phyloP scores from a whole-genome alignment of 2,329 filamentous ascomycete genomes.

The Fusarium illudens region DNA sequence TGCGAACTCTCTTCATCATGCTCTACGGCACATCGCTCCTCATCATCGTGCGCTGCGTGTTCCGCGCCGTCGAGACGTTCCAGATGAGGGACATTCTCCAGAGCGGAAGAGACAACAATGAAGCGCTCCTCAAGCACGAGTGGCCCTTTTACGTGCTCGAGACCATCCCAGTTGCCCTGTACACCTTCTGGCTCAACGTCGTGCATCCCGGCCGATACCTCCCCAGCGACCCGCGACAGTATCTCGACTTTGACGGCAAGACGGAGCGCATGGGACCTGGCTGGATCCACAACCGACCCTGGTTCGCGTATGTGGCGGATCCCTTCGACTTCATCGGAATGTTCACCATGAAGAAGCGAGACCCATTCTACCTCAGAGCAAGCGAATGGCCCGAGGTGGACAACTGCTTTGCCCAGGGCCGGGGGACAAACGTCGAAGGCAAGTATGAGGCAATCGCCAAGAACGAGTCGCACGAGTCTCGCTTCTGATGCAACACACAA shows the following conservation, averaged over 20 bases:
- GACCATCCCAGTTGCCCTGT: slow-evolving; percentile 53
- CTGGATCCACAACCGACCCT: slow-evolving; percentile 37
- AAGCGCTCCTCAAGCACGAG: slow-evolving; percentile 52
- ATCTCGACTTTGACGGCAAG: slow-evolving; percentile 52
- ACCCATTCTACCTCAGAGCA: slow-evolving; percentile 33
- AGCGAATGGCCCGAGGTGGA: slow-evolving; percentile 32
- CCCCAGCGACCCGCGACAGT: slow-evolving; percentile 49
- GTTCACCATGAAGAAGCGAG: slow-evolving; percentile 36
- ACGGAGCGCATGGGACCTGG: slow-evolving; percentile 44
- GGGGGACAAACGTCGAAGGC: slow-evolving; percentile 27
- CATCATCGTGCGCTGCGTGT: slow-evolving; percentile 38
- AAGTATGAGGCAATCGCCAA: slow-evolving; percentile 22
- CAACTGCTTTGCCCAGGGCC: slow-evolving; percentile 37
- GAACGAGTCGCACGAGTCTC: slow-evolving; percentile 6
- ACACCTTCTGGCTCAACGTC: slow-evolving; percentile 54
- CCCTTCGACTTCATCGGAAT: slow-evolving; percentile 39
- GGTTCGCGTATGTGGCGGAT: slow-evolving; percentile 27
- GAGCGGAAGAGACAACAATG: slow-evolving; percentile 18
- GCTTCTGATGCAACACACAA: slow-evolving; percentile 15
- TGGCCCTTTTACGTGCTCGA: slow-evolving; percentile 59
- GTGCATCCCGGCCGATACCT: slow-evolving; percentile 54
- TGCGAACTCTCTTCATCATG: slow-evolving; percentile 38
- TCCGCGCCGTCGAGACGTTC: slow-evolving; percentile 39
- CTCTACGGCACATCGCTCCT: slow-evolving; percentile 40
- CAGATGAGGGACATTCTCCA: slow-evolving; percentile 26